Evolutionary conservation across 2,329 filamentous ascomycete genomes (phyloP).

Genomic region (Colletotrichum limetticola): DNA sequence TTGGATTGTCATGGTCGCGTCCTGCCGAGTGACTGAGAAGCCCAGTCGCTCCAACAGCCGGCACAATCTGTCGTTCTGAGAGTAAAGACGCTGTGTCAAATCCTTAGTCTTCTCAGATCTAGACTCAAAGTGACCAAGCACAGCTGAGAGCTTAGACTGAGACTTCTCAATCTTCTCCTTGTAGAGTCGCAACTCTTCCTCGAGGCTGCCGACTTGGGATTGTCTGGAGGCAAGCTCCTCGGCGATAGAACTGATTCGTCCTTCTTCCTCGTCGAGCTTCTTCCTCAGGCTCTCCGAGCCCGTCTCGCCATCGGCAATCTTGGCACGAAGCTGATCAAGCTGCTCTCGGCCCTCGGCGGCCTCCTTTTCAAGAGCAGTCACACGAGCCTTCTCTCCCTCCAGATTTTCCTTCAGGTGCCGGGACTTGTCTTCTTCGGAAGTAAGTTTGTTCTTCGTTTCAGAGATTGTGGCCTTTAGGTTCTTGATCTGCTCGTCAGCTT

Average conservation of each 20-base stretch:
- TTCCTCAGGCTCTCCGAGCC: conserved; percentile 83
- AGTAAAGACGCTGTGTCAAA: conserved; percentile 83
- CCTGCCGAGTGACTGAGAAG: conserved; percentile 81
- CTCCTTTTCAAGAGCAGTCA: conserved; percentile 65
- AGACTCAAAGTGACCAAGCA: conserved; percentile 71
- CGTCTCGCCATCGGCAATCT: conserved; percentile 84
- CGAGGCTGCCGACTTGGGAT: conserved; percentile 78
- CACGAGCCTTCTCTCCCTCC: conserved; percentile 64
- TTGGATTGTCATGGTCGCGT: conserved; percentile 79
- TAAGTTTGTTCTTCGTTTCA: conserved; percentile 61
- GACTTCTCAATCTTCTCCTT: conserved; percentile 71
- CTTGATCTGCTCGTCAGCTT: conserved; percentile 63
- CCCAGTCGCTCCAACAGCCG: conserved; percentile 88
- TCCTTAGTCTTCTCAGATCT: conserved; percentile 82
- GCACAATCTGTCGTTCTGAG: conserved; percentile 85
- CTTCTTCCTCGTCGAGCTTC: conserved; percentile 80
- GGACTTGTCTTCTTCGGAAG: conserved; percentile 61
- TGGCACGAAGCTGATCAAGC: conserved; percentile 73
- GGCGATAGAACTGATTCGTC: conserved; percentile 72
- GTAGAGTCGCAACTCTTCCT: conserved; percentile 78
- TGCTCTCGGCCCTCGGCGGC: conserved; percentile 75
- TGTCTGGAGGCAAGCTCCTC: conserved; percentile 80
- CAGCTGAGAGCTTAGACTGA: conserved; percentile 60
- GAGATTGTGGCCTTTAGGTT: conserved; percentile 69
- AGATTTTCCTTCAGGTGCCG: conserved; percentile 65